Base-by-base conservation (phyloP, 768 basidiomycete genomes). In the Nidularia pulvinata region DNA sequence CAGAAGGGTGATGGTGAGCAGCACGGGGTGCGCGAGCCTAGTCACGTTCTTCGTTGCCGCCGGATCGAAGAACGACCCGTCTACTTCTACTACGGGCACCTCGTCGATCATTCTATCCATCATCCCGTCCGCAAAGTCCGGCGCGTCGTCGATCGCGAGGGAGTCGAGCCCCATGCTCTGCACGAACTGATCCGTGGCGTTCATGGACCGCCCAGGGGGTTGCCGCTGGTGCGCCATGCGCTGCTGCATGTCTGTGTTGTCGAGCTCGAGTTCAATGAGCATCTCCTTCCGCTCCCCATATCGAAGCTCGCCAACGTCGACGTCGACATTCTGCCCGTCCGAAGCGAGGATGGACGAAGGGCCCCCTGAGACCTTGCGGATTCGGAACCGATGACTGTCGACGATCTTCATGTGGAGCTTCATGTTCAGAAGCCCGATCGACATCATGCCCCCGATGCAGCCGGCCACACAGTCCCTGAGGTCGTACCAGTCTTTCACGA, bases 211-310 rank as follows among this genome's bases (percentile, higher is more conserved):
- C 34, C 65, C 65, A 33, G 63, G 57, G 32, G 65, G 62, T 7
- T 51, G 52, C 34, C 65, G 66, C 13, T 61, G 58, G 46, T 66
- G 63, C 19, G 63, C 63, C 60, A 69, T 57, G 37, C 37, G 37
- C 57, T 71, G 73, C 52, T 78, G 79, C 59, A 76, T 66, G 53
- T 92, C 89, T 51, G 77, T 74, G 62, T 93, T 91, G 65, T 94
- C 91, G 55, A 97, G 81, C 72, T 99, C 97, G 49, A 96, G 80
- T 72, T 99, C 96, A 56, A 99, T 84, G 19, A 99, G 80, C 84
- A 99, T 94, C 81, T 99, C 97, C 72, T 96, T 93, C 64, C 85
- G 82, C 76, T 98, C 95, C n/a, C 97, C 97, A 64, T 92, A 95
- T 52, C 95, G 80, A 61, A 98, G 75, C 73, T 98, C 96, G 39